Base-by-base conservation (phyloP, 495 filamentous ascomycete species). In the Aspergillus heteromorphus region DNA sequence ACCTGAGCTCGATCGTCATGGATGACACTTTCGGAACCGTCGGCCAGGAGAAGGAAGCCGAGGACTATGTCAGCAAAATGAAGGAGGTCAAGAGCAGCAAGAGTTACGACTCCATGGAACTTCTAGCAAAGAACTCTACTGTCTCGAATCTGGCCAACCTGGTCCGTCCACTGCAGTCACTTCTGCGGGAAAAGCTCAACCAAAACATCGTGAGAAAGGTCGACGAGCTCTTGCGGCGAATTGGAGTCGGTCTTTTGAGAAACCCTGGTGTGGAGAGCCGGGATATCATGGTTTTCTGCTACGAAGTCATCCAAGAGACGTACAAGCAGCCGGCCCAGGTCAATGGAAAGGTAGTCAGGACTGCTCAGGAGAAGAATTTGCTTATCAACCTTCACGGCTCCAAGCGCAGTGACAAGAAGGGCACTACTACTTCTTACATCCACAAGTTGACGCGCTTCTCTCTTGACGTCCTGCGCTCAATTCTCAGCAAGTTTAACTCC, bases 1-100 rank as follows among this genome's bases (percentile, higher is more conserved):
- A 89, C 16, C 83, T 97, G 38, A 82, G 90, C 40, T 76, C 83
- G 4, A 80, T 99, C 40, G 86, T 97, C 48, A 95, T 97, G 89
- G 93, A 99, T 60, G 95, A 97, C 65, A 95, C 91, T 11, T 99
- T 99, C 66, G 93, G 93, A 16, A 84, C 82, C n/a, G 84, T 86
- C n/a, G 93, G 93, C 13, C 85, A 93, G 72, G 93, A 99, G 63
- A 99, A 99, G 66, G 93, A 99, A 60, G 91, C 92, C 0, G 91
- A 92, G 59, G 93, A 91, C 40, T 99, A 99, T 65, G 82, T 87
- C 52, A 96, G 88, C 70, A 86, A 89, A 63, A 96, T 95, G 88
- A 95, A 90, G 70, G 93, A 99, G 73, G 87, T 97, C 17, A 97
- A 96, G 74, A 91, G 87, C 64, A 97, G 87, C 76, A 97, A 96